Evolutionary conservation across 2,329 filamentous ascomycete species (phyloP).

Genomic region (Pestalotiopsis sp.): DNA sequence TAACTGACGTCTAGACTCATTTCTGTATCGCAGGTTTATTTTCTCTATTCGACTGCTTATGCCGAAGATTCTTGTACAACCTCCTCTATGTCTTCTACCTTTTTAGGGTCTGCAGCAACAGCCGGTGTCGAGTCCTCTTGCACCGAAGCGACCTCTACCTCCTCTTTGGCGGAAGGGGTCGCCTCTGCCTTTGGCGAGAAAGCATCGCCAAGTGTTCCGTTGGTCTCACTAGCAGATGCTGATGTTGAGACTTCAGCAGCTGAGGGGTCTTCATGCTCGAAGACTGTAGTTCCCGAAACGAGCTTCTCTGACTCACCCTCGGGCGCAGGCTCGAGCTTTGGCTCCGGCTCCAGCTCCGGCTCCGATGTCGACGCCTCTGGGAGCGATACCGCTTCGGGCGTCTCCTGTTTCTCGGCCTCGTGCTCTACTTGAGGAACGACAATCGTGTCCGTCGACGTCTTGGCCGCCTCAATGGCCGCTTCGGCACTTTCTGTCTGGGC

Average conservation of each 20-base stretch:
- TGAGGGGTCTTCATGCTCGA: neutral
- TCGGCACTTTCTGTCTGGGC: slow-evolving; percentile 18
- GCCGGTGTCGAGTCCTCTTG: slow-evolving; percentile 13
- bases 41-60: slow-evolving; percentile 6
- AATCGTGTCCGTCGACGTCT: slow-evolving; percentile 13
- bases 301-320: neutral
- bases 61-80: slow-evolving; percentile 21
- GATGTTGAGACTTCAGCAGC: slow-evolving; percentile 11
- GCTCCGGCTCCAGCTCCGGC: neutral
- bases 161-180: neutral
- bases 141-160: neutral
- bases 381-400: slow-evolving; percentile 10
- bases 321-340: slow-evolving; percentile 12
- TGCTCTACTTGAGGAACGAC: slow-evolving; percentile 16
- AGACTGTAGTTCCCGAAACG: neutral
- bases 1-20: neutral
- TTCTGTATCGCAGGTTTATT: slow-evolving; percentile 1
- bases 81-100: slow-evolving; percentile 31
- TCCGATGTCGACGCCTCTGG: neutral
- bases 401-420: slow-evolving; percentile 8
- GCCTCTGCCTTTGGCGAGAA: slow-evolving; percentile 1
- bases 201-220: slow-evolving; percentile 15
- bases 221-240: slow-evolving; percentile 20
- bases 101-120: slow-evolving; percentile 22
- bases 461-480: slow-evolving; percentile 15